A percentile compares a stretch with the other conserved stretches of the same genome.
Evolutionary conservation across 768 basidiomycete species (phyloP).

Genomic region (Chiua virens): DNA sequence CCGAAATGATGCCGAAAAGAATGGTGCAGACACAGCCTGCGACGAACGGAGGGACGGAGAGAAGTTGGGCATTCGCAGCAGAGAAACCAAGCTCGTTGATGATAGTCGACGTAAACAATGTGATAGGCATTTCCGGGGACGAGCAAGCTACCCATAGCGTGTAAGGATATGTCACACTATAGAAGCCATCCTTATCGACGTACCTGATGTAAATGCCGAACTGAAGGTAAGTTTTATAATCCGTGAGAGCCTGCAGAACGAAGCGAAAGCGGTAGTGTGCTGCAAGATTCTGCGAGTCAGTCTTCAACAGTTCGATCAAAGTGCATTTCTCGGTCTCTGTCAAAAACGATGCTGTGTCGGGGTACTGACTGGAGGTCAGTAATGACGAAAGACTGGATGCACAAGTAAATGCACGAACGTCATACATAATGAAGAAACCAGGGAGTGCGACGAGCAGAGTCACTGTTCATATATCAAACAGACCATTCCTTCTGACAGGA

Average conservation of each 20-base stretch:
- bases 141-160: conserved; percentile 28
- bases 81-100: conserved; percentile 45
- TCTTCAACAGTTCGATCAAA: conserved; percentile 39
- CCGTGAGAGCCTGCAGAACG: conserved; percentile 44
- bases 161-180: no score
- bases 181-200: neutral
- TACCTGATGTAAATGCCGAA: conserved; percentile 39
- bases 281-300: conserved; percentile 40
- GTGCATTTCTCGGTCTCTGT: conserved; percentile 38
- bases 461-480: neutral
- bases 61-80: conserved; percentile 44
- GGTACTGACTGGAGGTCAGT: conserved; percentile 36
- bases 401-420: conserved; percentile 36
- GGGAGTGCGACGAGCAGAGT: conserved; percentile 13
- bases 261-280: conserved; percentile 43
- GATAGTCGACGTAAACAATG: conserved; percentile 46
- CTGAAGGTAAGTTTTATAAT: conserved; percentile 37
- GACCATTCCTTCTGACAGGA: neutral
- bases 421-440: conserved; percentile 48
- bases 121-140: conserved; percentile 43
- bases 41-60: conserved; percentile 46
- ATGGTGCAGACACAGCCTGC: conserved; percentile 44
- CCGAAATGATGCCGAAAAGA: conserved; percentile 38
- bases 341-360: conserved; percentile 54
- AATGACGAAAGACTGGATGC: neutral